Base-by-base conservation (phyloP, 495 filamentous ascomycete genomes). In the Apiosordaria backusii region DNA sequence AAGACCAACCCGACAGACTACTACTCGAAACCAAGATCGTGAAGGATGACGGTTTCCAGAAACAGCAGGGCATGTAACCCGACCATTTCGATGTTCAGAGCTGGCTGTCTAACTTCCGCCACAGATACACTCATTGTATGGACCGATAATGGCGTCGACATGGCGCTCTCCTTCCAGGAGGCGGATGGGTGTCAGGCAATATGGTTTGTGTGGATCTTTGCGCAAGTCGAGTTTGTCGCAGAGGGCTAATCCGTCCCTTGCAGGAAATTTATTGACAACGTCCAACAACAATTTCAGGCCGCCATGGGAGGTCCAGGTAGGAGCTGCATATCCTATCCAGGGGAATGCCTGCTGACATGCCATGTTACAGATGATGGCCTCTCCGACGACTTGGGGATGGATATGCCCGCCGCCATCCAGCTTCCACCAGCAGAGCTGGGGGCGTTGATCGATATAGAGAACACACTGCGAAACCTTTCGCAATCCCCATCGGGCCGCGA, bases 101-200 rank as follows among this genome's bases (percentile, higher is more conserved):
- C 9, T 68, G 23, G 19, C 19, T 26, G 0, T 60, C 70, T 83
- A 69, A 83, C 68, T 23, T 52, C 57, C 40, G 50, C 68, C 71
- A 60, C 77, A 93, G 95, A 98, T 77, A 99, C 95, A 18, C 86
- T 99, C 57, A 99, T 99, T 57, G 93, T 99, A 57, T 99, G 95
- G 95, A 97, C 95, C 21, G 95, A 99, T 53, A 90, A 86, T 79
- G 90, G 90, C 26, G 88, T 91, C 65, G 95, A 99, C 74, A 98
- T 99, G 95, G 95, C 95, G 35, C 84, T 99, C 63, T 97, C 94
- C 77, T 99, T 99, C 77, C 95, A 99, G 78, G 96, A 98, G 77
- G 90, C 95, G 3, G 95, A 98, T 65, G 95, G 96, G 18, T 99
- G 95, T 76, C 87, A 89, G 13, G 82, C 88, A 23, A 97, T 98